phyloP scores from a whole-genome alignment of 441 rosid species.

The Rhodomyrtus psidioides region DNA sequence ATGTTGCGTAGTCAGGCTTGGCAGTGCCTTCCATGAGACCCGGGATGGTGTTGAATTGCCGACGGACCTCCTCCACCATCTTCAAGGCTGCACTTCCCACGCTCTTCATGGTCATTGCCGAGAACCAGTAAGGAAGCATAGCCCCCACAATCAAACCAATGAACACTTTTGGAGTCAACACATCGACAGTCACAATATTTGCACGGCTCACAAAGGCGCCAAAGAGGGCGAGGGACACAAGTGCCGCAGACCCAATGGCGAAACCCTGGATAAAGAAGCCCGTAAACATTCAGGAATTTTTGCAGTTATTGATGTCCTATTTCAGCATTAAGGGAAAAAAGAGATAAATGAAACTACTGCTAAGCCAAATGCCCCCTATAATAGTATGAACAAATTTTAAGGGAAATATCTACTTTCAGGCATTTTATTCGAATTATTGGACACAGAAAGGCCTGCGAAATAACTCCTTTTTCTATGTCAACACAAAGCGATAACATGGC shows the following conservation, averaged over 20 bases:
- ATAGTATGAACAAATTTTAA: background rate
- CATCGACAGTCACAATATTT: background rate
- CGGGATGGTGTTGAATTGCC: conserved; percentile 5
- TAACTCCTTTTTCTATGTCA: background rate
- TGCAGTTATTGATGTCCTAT: background rate
- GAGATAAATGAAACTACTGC: background rate
- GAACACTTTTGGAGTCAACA: conserved; percentile 4
- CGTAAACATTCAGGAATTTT: background rate
- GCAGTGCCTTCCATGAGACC: conserved; percentile 7
- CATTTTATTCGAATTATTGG: background rate
- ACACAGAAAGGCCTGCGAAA: background rate
- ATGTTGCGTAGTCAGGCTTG: conserved; percentile 4
- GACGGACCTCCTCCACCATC: conserved; percentile 5
- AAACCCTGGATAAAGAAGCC: conserved; percentile 1
- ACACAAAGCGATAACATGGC: background rate
- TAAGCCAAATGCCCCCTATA: background rate
- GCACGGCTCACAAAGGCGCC: conserved; percentile 10
- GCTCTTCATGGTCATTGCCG: conserved; percentile 7
- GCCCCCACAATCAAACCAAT: conserved; percentile 3
- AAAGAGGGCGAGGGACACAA: conserved; percentile 1
- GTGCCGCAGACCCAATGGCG: background rate
- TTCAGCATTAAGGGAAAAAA: background rate
- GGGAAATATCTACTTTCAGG: background rate
- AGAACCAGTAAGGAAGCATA: conserved; percentile 7
- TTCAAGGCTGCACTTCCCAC: conserved; percentile 2